Conservation (phyloP, 371 early-diverging fungal genomes). For the Mucor plumbeus region DNA sequence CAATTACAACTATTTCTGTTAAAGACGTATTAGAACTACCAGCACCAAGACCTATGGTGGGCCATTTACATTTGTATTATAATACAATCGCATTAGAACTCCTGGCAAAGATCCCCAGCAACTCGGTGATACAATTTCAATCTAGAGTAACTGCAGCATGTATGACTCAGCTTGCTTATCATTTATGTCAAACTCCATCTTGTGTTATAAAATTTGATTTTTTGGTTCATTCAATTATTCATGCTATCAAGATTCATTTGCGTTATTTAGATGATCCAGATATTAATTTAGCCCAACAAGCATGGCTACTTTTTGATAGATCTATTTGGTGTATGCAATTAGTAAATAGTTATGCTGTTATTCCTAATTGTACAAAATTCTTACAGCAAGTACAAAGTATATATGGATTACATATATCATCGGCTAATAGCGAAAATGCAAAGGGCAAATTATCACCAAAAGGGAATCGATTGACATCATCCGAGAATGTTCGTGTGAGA, state of each 20-base stretch:
- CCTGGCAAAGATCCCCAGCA: slow-evolving; percentile 22
- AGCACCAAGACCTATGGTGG: slow-evolving; percentile 27
- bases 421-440: not conserved
- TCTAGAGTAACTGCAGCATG: slow-evolving; percentile 34
- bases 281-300: slow-evolving; percentile 34
- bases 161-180: slow-evolving; percentile 42
- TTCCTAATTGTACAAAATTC: slow-evolving; percentile 45
- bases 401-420: slow-evolving; percentile 19
- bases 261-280: slow-evolving; percentile 31
- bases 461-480: not conserved
- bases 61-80: slow-evolving; percentile 35
- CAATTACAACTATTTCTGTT: slow-evolving; percentile 18
- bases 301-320: slow-evolving; percentile 44
- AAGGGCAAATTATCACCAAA: not conserved
- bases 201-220: slow-evolving; percentile 40
- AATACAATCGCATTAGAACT: slow-evolving; percentile 25
- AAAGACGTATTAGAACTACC: slow-evolving; percentile 35
- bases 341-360: slow-evolving; percentile 33
- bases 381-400: slow-evolving; percentile 40
- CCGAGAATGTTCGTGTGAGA: not conserved
- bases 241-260: slow-evolving; percentile 38
- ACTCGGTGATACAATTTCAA: slow-evolving; percentile 30
- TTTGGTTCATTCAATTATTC: slow-evolving; percentile 29
- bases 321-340: slow-evolving; percentile 35
- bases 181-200: slow-evolving; percentile 31